Evolutionary conservation across 257 asterid genomes (phyloP).

Genomic region (Coffea eugenioides): DNA sequence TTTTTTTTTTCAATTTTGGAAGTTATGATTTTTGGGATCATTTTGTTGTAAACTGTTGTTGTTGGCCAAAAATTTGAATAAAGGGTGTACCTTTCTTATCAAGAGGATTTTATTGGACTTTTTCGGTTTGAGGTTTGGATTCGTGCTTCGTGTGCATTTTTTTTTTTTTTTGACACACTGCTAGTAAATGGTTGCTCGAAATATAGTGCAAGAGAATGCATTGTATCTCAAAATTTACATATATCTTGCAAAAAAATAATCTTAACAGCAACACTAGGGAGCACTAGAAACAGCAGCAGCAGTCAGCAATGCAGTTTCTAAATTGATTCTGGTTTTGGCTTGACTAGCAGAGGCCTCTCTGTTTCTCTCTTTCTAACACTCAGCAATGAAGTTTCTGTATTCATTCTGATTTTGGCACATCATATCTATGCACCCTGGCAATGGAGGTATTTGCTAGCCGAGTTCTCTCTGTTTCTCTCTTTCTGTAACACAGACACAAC

Average conservation of each 20-base stretch:
- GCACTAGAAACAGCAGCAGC: neutral
- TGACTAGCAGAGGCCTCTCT: too few relatives aligned
- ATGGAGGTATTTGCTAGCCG: neutral
- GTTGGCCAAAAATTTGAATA: neutral
- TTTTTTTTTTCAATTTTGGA: neutral
- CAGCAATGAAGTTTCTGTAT: neutral
- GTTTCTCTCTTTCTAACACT: too few relatives aligned
- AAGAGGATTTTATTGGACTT: neutral
- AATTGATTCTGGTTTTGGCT: neutral
- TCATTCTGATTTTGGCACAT: neutral
- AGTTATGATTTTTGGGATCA: neutral
- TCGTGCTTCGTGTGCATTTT: neutral
- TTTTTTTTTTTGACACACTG: neutral
- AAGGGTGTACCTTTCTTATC: neutral
- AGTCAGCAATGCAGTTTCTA: neutral
- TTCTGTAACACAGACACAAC: neutral
- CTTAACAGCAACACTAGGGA: neutral
- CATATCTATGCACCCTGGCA: neutral
- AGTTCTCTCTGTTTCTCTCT: neutral
- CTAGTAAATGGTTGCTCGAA: neutral
- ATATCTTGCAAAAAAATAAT: neutral
- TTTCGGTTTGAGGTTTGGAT: neutral
- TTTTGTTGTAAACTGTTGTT: conserved; percentile 6
- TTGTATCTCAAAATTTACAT: neutral
- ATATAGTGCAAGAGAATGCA: neutral